Evolutionary conservation across 2,329 filamentous ascomycete genomes (phyloP).

Genomic region (Paecilomyces variotii): DNA sequence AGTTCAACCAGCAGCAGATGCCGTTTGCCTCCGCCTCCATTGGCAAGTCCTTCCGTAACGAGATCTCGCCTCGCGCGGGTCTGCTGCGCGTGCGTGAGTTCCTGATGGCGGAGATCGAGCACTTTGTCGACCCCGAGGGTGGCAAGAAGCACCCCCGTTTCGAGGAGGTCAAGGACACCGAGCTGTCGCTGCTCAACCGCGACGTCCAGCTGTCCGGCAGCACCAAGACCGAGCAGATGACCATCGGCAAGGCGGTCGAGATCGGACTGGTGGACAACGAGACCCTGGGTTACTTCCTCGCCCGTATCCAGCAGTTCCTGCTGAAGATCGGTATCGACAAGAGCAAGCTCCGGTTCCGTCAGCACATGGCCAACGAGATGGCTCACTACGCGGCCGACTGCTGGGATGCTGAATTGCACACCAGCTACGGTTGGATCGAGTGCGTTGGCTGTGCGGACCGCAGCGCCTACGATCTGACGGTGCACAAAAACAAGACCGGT

Average conservation of each 20-base stretch:
- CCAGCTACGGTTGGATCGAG: slow-evolving; percentile 94
- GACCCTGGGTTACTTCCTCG: slow-evolving; percentile 95
- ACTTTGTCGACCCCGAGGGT: slow-evolving; percentile 89
- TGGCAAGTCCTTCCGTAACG: slow-evolving; percentile 96
- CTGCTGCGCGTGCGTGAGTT: slow-evolving; percentile 93
- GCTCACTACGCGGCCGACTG: slow-evolving; percentile 95
- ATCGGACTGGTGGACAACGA: slow-evolving; percentile 86
- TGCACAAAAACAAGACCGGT: slow-evolving; percentile 89
- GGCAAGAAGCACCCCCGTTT: slow-evolving; percentile 94
- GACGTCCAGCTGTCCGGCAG: slow-evolving; percentile 80
- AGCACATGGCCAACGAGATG: slow-evolving; percentile 90
- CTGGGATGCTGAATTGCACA: slow-evolving; percentile 93
- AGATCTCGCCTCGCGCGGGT: slow-evolving; percentile 88
- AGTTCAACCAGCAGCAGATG: slow-evolving; percentile 92
- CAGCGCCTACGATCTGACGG: slow-evolving; percentile 86
- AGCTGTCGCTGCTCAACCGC: slow-evolving; percentile 76
- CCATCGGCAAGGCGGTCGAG: slow-evolving; percentile 79
- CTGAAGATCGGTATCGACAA: slow-evolving; percentile 79
- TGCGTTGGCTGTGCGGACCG: slow-evolving; percentile 95
- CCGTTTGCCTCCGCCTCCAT: slow-evolving; percentile 96
- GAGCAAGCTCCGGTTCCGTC: slow-evolving; percentile 86
- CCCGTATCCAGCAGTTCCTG: slow-evolving; percentile 85
- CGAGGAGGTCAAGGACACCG: slow-evolving; percentile 70
- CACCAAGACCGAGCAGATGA: slow-evolving; percentile 63
- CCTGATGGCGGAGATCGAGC: slow-evolving; percentile 98